Evolutionary conservation across 2,329 filamentous ascomycete genomes (phyloP).

Genomic region (Dactylella cylindrospora): DNA sequence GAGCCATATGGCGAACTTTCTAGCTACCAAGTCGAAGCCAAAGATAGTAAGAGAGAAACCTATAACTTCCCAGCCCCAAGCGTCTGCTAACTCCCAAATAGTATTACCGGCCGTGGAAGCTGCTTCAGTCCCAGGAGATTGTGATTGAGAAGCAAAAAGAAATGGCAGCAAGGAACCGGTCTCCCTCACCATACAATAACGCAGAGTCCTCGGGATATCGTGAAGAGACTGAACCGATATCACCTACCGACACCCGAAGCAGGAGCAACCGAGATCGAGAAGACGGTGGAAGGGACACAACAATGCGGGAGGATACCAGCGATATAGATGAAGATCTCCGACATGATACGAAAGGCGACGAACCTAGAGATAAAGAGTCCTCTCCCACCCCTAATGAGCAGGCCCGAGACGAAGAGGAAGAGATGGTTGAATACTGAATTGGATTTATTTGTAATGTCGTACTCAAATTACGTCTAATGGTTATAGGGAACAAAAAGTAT

Average conservation of each 20-base stretch:
- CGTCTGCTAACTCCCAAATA: conserved; percentile 4
- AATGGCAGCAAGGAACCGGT: conserved; percentile 33
- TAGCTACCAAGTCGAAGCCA: conserved; percentile 26
- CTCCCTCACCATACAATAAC: conserved; percentile 12
- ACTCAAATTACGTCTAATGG: no score
- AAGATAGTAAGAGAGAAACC: conserved; percentile 21
- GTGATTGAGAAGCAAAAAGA: conserved; percentile 39
- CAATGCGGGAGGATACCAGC: conserved; percentile 5
- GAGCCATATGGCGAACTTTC: conserved; percentile 42
- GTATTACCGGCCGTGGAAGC: conserved; percentile 44
- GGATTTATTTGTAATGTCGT: no score
- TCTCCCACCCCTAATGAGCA: conserved; percentile 14
- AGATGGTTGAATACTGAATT: conserved; percentile 43
- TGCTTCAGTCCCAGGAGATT: conserved; percentile 40
- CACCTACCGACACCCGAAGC: conserved; percentile 2
- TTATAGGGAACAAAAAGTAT: no score
- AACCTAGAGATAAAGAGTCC: conserved; percentile 1
- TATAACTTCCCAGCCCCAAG: not conserved
- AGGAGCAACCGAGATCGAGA: not conserved
- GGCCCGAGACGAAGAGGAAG: conserved; percentile 35
- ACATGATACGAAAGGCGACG: conserved; percentile 15
- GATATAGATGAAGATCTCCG: conserved; percentile 10
- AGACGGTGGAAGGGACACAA: conserved; percentile 6
- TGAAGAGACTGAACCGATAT: conserved; percentile 10
- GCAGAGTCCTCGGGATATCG: not conserved